Conservation (phyloP, 495 filamentous ascomycete species). For the Tuber umbilicatum region DNA sequence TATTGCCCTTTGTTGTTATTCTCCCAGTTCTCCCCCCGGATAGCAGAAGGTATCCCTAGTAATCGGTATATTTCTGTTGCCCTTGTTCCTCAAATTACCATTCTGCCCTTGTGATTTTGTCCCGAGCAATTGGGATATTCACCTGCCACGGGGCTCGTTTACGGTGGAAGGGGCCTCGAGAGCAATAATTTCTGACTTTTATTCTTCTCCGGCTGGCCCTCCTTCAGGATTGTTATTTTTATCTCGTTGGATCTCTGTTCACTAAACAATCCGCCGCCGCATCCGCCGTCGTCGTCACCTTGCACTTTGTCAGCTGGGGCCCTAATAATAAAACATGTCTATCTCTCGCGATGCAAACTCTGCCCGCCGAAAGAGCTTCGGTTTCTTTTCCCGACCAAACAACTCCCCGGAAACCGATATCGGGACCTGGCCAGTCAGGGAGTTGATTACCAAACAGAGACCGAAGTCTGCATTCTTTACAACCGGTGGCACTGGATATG, state of each 20-base stretch:
- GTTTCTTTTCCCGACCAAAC: constrained; percentile 36
- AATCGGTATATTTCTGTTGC: neutral
- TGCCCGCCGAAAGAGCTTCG: constrained; percentile 40
- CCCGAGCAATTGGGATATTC: neutral
- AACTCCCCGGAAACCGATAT: constrained; percentile 32
- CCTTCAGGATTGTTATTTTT: constrained; percentile 15
- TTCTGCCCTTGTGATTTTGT: constrained; percentile 14
- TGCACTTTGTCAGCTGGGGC: constrained; percentile 18
- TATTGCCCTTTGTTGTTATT: constrained; percentile 6
- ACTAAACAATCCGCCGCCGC: constrained; percentile 22
- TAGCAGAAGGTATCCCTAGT: neutral
- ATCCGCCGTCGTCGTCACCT: constrained; percentile 18
- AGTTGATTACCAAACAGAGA: constrained; percentile 30
- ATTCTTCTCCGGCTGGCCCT: neutral
- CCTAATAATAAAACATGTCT: constrained; percentile 21
- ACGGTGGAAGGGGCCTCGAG: neutral
- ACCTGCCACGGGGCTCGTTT: neutral
- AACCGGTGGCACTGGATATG: constrained; percentile 22
- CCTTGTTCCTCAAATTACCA: constrained; percentile 1
- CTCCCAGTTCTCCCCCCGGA: neutral
- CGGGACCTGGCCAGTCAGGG: constrained; percentile 22
- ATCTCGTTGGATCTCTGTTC: constrained; percentile 18
- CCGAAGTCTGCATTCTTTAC: constrained; percentile 40
- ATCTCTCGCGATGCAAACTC: constrained; percentile 30
- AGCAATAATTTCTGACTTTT: neutral